Evolutionary conservation across 1,284 basidiomycete species (phyloP), one percentile per base, ranked within the genome.

Genomic region (Ceratobasidium sp.): DNA sequence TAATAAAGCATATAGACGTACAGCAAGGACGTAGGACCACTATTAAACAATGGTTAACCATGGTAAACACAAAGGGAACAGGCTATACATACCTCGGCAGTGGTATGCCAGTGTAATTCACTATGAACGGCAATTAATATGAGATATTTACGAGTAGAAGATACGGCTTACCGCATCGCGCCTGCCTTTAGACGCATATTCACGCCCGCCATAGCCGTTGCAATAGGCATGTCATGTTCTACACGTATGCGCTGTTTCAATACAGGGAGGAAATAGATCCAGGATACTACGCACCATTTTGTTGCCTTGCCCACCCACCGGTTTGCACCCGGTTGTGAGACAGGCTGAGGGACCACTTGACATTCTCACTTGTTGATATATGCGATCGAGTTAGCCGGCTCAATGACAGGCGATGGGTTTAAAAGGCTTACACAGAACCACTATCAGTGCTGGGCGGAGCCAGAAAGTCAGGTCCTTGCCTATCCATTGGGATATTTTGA

Each of bases 291-390:
- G 53, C 70, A 85, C 86, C 74, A 71, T 87, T 89, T 76, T 89
- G 81, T 73, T 88, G 83, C 64, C 87, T 82, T 41, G 87, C 86
- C 88, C 88, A 91, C 0, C 88, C 88, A 27, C 88, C 88, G 0
- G 83, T 83, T 70, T 86, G 84, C 23, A 90, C 76, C 23, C 87
- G 83, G 73, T 87, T 89, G 75, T 87, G 85, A 69, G 86, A 88
- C 68, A 89, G 75, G 70, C 80, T 78, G 76, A 89, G 88, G 0
- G 88, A 83, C 88, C 88, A 90, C 75, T 89, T 89, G 13, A 85
- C 83, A 72, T 87, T 87, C 6, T 74, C 69, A 13, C 85, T 86
- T 72, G 30, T 23, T 41, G n/a, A n/a, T n/a, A 41, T 41, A 8
- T 16, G 39, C n/a, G 39, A 56, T 49, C 42, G 14, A n/a, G 21